A percentile compares a stretch with the other conserved stretches of the same genome.
Evolutionary conservation across 2,329 filamentous ascomycete species (phyloP).

Genomic region (Sporothrix protearum): DNA sequence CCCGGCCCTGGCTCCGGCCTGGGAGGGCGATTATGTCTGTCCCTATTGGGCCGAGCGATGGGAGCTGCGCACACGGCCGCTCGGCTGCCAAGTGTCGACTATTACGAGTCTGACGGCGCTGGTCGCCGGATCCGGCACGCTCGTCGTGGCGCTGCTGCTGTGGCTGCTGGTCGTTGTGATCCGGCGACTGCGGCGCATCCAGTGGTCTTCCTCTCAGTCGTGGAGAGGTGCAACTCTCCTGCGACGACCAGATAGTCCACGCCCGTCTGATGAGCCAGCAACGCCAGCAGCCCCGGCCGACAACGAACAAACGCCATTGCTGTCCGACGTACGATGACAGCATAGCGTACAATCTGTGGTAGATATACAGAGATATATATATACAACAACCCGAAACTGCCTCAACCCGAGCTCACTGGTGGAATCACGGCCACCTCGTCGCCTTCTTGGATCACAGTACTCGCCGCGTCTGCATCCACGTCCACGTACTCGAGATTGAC

Average conservation of each 20-base stretch:
- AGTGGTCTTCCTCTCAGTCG: background rate
- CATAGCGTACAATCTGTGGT: background rate
- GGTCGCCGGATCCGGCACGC: constrained; percentile 36
- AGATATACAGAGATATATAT: background rate
- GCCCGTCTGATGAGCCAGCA: background rate
- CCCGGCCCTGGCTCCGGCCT: constrained; percentile 49
- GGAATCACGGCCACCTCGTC: constrained; percentile 88
- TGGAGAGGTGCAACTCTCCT: background rate
- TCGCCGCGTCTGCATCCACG: constrained; percentile 44
- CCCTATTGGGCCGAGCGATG: constrained; percentile 49
- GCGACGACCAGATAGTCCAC: background rate
- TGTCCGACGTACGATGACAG: constrained; percentile 2
- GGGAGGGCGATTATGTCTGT: constrained; percentile 47
- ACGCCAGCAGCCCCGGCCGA: background rate
- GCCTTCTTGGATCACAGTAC: constrained; percentile 59
- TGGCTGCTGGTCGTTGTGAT: constrained; percentile 27
- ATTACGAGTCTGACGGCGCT: constrained; percentile 41
- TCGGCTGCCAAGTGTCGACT: constrained; percentile 44
- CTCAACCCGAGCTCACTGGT: constrained; percentile 78
- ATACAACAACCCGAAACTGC: no score
- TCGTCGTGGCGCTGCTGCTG: constrained; percentile 32
- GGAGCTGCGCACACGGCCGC: constrained; percentile 40
- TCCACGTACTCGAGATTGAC: constrained; percentile 81
- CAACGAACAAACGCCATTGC: background rate
- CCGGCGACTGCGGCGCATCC: constrained; percentile 1